These are phyloP conservation scores for Fusarium pininemorale DNA, from an alignment of 2,329 filamentous ascomycete species.

Conservation along the genomic window DNA sequence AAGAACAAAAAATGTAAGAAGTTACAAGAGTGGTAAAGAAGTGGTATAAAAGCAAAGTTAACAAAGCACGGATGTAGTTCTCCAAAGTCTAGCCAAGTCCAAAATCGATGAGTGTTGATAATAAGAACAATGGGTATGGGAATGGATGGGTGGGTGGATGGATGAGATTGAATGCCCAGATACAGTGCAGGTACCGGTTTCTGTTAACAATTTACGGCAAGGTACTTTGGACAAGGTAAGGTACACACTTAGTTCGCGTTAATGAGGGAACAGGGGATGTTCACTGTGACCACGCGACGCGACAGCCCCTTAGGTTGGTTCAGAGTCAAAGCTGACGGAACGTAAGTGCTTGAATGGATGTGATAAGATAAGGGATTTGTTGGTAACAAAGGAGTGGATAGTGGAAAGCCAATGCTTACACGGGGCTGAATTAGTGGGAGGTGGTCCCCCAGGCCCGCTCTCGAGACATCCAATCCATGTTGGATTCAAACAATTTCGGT, in stretches of 20 bases:
- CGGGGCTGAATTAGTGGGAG: constrained; percentile 1
- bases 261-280: constrained; percentile 20
- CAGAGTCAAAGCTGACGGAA: neutral
- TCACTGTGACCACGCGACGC: constrained; percentile 26
- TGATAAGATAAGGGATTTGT: constrained; percentile 33
- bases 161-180: constrained; percentile 10
- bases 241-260: constrained; percentile 33
- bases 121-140: constrained; percentile 16
- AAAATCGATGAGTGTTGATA: constrained; percentile 8
- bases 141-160: neutral
- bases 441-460: constrained; percentile 2
- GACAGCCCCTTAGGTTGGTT: constrained; percentile 9
- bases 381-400: neutral
- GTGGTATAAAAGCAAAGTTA: neutral
- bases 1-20: constrained; percentile 15
- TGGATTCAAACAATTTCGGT: neutral
- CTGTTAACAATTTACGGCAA: constrained; percentile 13
- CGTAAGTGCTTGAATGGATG: neutral
- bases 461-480: neutral
- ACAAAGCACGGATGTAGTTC: neutral
- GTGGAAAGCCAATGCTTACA: neutral
- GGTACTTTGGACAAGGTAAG: constrained; percentile 14
- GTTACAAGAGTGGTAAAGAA: constrained; percentile 14
- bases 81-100: neutral
- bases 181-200: constrained; percentile 29